Evolutionary conservation across 805 yeast genomes (phyloP).

Genomic region (Brettanomyces bruxellensis): DNA sequence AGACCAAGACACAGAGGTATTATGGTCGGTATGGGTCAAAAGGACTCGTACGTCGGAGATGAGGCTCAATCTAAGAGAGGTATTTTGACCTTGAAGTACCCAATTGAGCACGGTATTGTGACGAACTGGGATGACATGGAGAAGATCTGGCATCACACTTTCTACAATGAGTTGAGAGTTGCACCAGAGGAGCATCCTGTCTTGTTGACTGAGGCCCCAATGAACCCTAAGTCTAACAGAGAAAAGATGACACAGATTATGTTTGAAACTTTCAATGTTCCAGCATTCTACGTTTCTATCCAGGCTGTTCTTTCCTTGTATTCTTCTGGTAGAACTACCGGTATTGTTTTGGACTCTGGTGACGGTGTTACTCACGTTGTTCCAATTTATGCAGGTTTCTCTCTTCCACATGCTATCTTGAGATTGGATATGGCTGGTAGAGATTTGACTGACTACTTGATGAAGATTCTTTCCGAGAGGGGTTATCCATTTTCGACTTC

Average conservation of each 20-base stretch:
- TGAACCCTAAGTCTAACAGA: slow-evolving; percentile 99
- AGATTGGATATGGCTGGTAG: slow-evolving; percentile 99
- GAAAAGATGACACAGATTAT: slow-evolving; percentile 99
- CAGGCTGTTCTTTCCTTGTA: slow-evolving; percentile 97
- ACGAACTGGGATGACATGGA: slow-evolving; percentile 99
- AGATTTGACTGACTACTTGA: slow-evolving; percentile 97
- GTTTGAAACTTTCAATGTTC: slow-evolving; percentile 98
- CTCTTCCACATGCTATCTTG: slow-evolving; percentile 96
- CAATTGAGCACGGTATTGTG: slow-evolving; percentile 99
- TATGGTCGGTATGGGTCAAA: slow-evolving; percentile 99
- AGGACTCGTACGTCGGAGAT: slow-evolving; percentile 99
- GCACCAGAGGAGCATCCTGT: slow-evolving; percentile 99
- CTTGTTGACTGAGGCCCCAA: slow-evolving; percentile 98
- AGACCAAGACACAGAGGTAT: slow-evolving; percentile 99
- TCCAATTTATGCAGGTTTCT: slow-evolving; percentile 99
- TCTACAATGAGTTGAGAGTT: slow-evolving; percentile 99
- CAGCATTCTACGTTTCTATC: slow-evolving; percentile 97
- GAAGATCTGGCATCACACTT: slow-evolving; percentile 99
- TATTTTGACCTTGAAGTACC: slow-evolving; percentile 96
- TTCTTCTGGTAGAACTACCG: slow-evolving; percentile 99
- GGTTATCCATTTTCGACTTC: slow-evolving; percentile 98
- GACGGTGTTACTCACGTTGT: slow-evolving; percentile 99
- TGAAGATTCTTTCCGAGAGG: slow-evolving; percentile 97
- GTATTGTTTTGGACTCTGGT: slow-evolving; percentile 99
- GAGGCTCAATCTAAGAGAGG: slow-evolving; percentile 99